Percentiles rank a stretch among this genome's conserved stretches.
These are phyloP conservation scores for Cymbopogon citratus DNA, from an alignment of 176 grass and related monocot genomes.

Conservation along the genomic window DNA sequence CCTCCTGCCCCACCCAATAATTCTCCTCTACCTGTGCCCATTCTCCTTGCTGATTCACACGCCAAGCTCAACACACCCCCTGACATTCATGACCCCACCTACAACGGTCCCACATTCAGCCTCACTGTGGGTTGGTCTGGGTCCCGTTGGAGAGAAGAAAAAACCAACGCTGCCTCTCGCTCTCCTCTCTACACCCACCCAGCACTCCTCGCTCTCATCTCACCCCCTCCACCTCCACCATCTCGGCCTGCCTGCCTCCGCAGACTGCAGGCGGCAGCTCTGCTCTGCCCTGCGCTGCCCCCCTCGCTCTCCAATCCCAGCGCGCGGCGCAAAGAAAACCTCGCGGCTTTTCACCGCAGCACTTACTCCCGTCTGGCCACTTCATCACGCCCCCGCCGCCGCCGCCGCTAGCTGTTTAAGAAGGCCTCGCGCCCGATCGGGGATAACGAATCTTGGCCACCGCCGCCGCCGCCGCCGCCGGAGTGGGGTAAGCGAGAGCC, in stretches of 20 bases:
- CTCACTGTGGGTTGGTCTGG: rapidly evolving
- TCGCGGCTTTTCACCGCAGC: background rate
- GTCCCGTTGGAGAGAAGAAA: background rate
- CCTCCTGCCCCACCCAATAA: background rate
- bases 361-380: background rate
- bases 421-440: slow-evolving; percentile 1
- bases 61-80: rapidly evolving
- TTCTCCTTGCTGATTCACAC: background rate
- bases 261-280: slow-evolving; percentile 9
- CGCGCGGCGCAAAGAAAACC: background rate
- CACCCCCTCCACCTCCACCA: background rate
- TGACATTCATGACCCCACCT: rapidly evolving
- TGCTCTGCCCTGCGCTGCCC: background rate
- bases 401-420: background rate
- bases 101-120: background rate
- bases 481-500: slow-evolving; percentile 9
- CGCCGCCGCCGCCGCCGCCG: background rate
- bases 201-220: background rate
- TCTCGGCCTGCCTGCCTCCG: background rate
- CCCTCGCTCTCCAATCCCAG: background rate
- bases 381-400: background rate
- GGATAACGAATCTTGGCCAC: slow-evolving; percentile 21
- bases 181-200: background rate
- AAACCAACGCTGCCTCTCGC: background rate
- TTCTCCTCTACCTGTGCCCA: slow-evolving; percentile 9